Conservation (phyloP, 2,329 filamentous ascomycete species). For the Dryadomyces quercivorus region DNA sequence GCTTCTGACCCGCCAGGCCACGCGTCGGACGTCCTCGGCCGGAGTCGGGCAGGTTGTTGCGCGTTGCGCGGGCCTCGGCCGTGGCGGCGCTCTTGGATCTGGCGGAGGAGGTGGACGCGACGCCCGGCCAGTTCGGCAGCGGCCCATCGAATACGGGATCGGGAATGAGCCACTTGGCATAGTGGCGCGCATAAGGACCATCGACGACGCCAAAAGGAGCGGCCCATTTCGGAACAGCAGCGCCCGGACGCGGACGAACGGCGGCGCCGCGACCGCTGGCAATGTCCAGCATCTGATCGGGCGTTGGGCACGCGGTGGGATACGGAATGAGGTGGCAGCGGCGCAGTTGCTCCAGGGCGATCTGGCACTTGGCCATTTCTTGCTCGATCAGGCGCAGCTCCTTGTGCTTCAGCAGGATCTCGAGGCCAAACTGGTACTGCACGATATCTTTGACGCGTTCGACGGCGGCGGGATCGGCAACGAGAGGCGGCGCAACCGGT, state of each 20-base stretch:
- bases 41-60: constrained; percentile 57
- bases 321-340: constrained; percentile 88
- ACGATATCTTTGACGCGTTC: constrained; percentile 58
- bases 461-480: constrained; percentile 19
- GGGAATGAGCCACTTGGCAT: constrained; percentile 87
- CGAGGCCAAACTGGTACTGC: constrained; percentile 77
- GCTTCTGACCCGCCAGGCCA: constrained; percentile 43
- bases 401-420: constrained; percentile 88
- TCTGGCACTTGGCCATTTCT: constrained; percentile 89
- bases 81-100: constrained; percentile 31
- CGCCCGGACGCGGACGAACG: constrained; percentile 47
- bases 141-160: constrained; percentile 75
- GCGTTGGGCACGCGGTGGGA: constrained; percentile 56
- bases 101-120: constrained; percentile 22
- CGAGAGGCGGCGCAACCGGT: constrained; percentile 7
- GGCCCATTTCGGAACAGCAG: constrained; percentile 61
- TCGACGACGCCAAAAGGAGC: constrained; percentile 84
- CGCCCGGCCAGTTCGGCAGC: constrained; percentile 31
- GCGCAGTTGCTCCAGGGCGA: constrained; percentile 84
- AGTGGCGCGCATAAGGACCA: constrained; percentile 88
- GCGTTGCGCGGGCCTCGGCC: constrained; percentile 64
- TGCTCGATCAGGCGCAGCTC: constrained; percentile 91
- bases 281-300: constrained; percentile 56
- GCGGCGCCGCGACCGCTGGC: constrained; percentile 64
- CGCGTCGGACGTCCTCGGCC: constrained; percentile 39